These are phyloP conservation scores for Venturia pyrina DNA, from an alignment of 2,329 filamentous ascomycete genomes.

Conservation along the genomic window DNA sequence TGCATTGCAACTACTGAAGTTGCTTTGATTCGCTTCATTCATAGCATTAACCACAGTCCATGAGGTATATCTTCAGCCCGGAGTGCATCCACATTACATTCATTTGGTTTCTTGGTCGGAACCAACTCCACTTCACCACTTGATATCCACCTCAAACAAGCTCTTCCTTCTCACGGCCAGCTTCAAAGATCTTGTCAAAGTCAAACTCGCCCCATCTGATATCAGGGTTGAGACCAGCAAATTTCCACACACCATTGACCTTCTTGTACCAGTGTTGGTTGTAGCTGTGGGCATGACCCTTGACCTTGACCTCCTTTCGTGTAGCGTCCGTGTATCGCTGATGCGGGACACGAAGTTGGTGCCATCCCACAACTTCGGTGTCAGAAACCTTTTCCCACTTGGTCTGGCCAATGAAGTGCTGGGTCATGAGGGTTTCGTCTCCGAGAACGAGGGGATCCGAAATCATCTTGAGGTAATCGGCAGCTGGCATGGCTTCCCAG, in stretches of 20 bases:
- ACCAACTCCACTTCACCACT: not conserved
- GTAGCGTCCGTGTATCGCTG: slow-evolving; percentile 43
- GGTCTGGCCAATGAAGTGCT: slow-evolving; percentile 46
- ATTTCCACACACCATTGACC: slow-evolving; percentile 50
- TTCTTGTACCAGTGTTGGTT: slow-evolving; percentile 47
- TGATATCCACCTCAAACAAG: not conserved
- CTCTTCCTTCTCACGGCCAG: slow-evolving; percentile 28
- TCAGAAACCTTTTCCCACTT: slow-evolving; percentile 41
- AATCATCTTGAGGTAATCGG: slow-evolving; percentile 43
- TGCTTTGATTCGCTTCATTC: not conserved
- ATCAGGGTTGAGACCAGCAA: slow-evolving; percentile 44
- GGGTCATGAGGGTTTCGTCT: slow-evolving; percentile 43
- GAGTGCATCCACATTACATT: not conserved
- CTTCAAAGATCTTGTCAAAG: slow-evolving; percentile 45
- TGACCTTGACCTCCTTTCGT: slow-evolving; percentile 37
- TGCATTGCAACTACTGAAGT: not conserved
- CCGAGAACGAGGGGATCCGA: slow-evolving; percentile 44
- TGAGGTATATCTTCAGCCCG: not conserved
- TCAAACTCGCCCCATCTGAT: slow-evolving; percentile 47
- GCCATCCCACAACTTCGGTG: slow-evolving; percentile 41
- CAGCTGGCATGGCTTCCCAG: slow-evolving; percentile 47
- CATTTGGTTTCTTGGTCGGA: not conserved
- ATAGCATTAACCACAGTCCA: not conserved
- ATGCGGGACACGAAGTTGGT: slow-evolving; percentile 50
- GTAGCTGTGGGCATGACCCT: slow-evolving; percentile 47